phyloP scores from a whole-genome alignment of 352 stramenopile genomes.

The Globisporangium megalacanthum region DNA sequence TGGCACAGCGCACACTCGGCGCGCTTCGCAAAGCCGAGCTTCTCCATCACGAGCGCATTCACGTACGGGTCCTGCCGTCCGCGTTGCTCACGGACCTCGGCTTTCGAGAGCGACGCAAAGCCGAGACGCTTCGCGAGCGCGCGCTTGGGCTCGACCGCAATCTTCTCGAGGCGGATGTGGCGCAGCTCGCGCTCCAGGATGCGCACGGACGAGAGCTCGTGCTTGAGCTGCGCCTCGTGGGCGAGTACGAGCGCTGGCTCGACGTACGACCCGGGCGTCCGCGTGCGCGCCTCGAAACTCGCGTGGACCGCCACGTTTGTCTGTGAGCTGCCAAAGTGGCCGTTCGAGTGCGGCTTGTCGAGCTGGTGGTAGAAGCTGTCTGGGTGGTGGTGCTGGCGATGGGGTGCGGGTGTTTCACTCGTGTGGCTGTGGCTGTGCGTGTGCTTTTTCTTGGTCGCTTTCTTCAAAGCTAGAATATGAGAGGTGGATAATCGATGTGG shows the following conservation, averaged over 20 bases:
- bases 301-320: slow-evolving; percentile 6
- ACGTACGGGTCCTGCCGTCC: slow-evolving; percentile 35
- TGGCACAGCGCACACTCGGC: slow-evolving; percentile 61
- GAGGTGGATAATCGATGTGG: not conserved
- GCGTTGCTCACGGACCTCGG: slow-evolving; percentile 17
- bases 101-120: slow-evolving; percentile 17
- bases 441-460: slow-evolving; percentile 23
- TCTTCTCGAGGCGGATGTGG: slow-evolving; percentile 37
- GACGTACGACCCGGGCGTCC: slow-evolving; percentile 19
- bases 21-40: slow-evolving; percentile 55
- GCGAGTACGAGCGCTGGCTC: slow-evolving; percentile 35
- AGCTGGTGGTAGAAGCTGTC: slow-evolving; percentile 10
- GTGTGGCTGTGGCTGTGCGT: slow-evolving; percentile 1
- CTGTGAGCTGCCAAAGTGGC: slow-evolving; percentile 13
- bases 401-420: not conserved
- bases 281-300: slow-evolving; percentile 6
- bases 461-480: not conserved
- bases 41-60: slow-evolving; percentile 45
- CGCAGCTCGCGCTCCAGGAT: slow-evolving; percentile 50
- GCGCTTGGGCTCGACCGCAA: slow-evolving; percentile 16
- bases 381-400: slow-evolving; percentile 5
- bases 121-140: slow-evolving; percentile 17
- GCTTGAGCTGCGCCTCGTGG: slow-evolving; percentile 37
- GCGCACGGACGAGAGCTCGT: slow-evolving; percentile 33
- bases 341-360: slow-evolving; percentile 13